phyloP scores from a whole-genome alignment of 192 early-diverging fungal genomes.

The Backusella mclennaniae region DNA sequence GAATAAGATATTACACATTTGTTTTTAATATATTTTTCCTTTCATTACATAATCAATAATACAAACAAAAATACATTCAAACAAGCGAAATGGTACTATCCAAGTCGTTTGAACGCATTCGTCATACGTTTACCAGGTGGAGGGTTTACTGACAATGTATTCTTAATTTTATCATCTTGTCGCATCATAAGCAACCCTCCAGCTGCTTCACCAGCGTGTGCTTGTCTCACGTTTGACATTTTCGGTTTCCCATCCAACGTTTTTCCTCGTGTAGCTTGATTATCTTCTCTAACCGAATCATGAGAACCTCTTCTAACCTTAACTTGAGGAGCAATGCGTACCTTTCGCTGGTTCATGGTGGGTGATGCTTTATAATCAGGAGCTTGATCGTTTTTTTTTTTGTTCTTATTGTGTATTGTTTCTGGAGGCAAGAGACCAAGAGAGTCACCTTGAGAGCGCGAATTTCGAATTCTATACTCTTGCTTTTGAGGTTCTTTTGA shows the following conservation, averaged over 20 bases:
- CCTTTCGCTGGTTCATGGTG: slow-evolving; percentile 16
- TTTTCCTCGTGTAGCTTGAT: background rate
- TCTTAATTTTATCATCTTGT: slow-evolving; percentile 4
- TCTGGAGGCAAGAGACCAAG: slow-evolving; percentile 17
- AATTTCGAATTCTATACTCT: slow-evolving; percentile 15
- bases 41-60: too few relatives aligned
- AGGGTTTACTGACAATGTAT: background rate
- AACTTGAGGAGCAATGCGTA: slow-evolving; percentile 26
- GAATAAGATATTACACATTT: too few relatives aligned
- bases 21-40: too few relatives aligned
- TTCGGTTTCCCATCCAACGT: background rate
- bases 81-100: background rate
- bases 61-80: too few relatives aligned
- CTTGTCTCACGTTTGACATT: background rate
- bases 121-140: background rate
- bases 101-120: background rate
- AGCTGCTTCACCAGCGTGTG: slow-evolving; percentile 29
- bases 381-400: background rate
- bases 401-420: background rate
- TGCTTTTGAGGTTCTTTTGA: background rate
- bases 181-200: slow-evolving; percentile 38
- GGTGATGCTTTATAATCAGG: background rate
- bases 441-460: slow-evolving; percentile 20
- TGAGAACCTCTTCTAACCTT: slow-evolving; percentile 24
- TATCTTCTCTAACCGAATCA: slow-evolving; percentile 21